A percentile compares a stretch with the other conserved stretches of the same genome.
phyloP scores from a whole-genome alignment of 768 basidiomycete genomes.

The Russula earlei region DNA sequence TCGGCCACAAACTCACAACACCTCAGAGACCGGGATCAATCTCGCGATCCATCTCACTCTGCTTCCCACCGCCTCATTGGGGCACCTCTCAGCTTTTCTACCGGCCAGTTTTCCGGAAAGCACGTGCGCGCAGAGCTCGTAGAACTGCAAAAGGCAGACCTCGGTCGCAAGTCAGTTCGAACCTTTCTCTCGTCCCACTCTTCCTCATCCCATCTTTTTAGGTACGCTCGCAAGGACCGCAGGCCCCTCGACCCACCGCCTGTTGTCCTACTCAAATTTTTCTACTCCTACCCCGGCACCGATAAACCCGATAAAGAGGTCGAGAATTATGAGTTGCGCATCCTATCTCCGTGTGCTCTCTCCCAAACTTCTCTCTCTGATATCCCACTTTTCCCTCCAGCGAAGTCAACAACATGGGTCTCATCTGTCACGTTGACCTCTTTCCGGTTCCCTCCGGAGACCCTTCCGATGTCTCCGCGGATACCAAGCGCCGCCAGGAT shows the following conservation, averaged over 20 bases:
- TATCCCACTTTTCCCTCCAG: constrained; percentile 19
- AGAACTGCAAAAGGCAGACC: constrained; percentile 28
- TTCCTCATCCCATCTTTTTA: neutral
- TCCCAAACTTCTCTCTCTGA: constrained; percentile 2
- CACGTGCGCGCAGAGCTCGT: constrained; percentile 22
- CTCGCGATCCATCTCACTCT: constrained; percentile 4
- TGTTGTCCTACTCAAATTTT: constrained; percentile 23
- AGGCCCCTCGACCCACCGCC: constrained; percentile 24
- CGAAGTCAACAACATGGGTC: constrained; percentile 50
- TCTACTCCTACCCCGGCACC: constrained; percentile 10
- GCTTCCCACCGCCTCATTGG: constrained; percentile 20
- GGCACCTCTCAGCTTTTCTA: constrained; percentile 22
- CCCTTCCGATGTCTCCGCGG: constrained; percentile 2
- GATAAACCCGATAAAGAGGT: constrained; percentile 13
- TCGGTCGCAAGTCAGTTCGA: constrained; percentile 26
- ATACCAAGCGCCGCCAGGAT: constrained; percentile 8
- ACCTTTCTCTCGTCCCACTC: neutral
- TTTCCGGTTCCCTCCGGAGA: constrained; percentile 40
- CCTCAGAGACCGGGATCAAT: constrained; percentile 6
- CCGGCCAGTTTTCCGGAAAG: constrained; percentile 26
- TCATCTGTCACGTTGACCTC: constrained; percentile 71
- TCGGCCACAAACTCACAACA: neutral
- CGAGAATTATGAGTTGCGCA: constrained; percentile 19
- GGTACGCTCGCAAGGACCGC: constrained; percentile 23
- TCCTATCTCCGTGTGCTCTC: neutral